Conservation (phyloP, 148 eudicot species). For the Selenicereus undatus region DNA sequence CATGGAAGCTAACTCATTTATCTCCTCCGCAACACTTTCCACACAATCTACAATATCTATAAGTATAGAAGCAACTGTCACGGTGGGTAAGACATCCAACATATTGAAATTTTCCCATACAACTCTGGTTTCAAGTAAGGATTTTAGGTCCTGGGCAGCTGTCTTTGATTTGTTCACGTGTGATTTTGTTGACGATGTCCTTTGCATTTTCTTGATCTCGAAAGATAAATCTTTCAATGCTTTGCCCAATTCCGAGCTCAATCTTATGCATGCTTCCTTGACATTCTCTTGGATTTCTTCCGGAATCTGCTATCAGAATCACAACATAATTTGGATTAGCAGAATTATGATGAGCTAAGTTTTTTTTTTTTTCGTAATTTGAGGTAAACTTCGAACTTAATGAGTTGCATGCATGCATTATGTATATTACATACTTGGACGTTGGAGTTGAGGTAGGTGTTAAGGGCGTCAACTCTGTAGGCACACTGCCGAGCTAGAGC, state of each 20-base stretch:
- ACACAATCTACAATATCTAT: slow-evolving; percentile 42
- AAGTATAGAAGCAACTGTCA: slow-evolving; percentile 54
- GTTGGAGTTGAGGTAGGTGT: slow-evolving; percentile 18
- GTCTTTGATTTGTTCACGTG: slow-evolving; percentile 28
- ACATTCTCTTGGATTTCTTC: slow-evolving; percentile 18
- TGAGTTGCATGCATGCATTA: neutral
- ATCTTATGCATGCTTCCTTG: slow-evolving; percentile 28
- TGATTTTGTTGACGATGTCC: slow-evolving; percentile 11
- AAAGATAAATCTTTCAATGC: slow-evolving; percentile 29
- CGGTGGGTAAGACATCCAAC: slow-evolving; percentile 39
- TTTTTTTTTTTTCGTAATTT: neutral
- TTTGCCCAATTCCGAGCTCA: slow-evolving; percentile 34
- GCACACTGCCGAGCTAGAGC: slow-evolving; percentile 26
- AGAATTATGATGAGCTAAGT: neutral
- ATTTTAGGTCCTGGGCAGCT: slow-evolving; percentile 34
- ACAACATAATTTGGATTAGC: neutral
- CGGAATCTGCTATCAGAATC: slow-evolving; percentile 14
- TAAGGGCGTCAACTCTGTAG: slow-evolving; percentile 25
- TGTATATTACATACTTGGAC: slow-evolving; percentile 12
- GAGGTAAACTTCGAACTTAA: neutral
- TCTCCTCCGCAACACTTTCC: slow-evolving; percentile 39
- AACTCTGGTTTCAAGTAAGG: slow-evolving; percentile 15
- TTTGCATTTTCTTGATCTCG: slow-evolving; percentile 32
- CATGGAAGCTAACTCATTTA: slow-evolving; percentile 43
- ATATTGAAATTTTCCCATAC: slow-evolving; percentile 31